Evolutionary conservation across 1,284 basidiomycete species (phyloP), one percentile per base, ranked within the genome.

Genomic region (Coniferiporia weirii): DNA sequence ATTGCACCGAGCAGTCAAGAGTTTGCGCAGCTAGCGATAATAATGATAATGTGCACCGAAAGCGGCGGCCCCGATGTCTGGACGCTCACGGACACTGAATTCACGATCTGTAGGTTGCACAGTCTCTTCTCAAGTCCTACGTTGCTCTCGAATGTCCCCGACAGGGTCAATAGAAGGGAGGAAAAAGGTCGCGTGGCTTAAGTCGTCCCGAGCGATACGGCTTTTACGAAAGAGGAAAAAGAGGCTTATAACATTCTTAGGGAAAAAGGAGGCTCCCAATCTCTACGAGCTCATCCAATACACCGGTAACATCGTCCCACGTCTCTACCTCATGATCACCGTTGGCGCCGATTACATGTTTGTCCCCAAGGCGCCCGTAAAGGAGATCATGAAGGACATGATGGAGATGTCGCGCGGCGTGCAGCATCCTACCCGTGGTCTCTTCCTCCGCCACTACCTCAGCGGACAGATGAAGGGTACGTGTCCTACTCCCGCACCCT

Each of bases 341-440:
- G 95, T 98, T 60, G 95, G n/a, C n/a, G n/a, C n/a, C n/a, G n/a
- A n/a, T n/a, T n/a, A n/a, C n/a, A n/a, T n/a, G n/a, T n/a, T n/a
- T 19, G 87, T 97, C 48, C 85, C 93, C 1, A 94, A 96, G 59
- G 94, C 95, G 7, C 95, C 95, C 5, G 87, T 97, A 60, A 95
- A 94, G 78, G 94, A 98, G 76, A 93, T 98, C 65, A 98, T 97
- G 95, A 97, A 96, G 80, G 95, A 98, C 74, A 96, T 98, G 94
- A 90, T 98, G 86, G 95, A 98, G 72, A 98, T 98, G 95, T 93
- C 93, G 34, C 80, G 94, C 40, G 95, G 95, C 61, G 93, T 97
- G 4, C 80, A 98, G 65, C 93, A 97, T 71, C 95, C 95, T 15
- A 94, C 93, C 47, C 80, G 95, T 54, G 95, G 95, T 34, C 75